Evolutionary conservation across 2,329 filamentous ascomycete genomes (phyloP).

Genomic region (Sarocladiaceae sp.): DNA sequence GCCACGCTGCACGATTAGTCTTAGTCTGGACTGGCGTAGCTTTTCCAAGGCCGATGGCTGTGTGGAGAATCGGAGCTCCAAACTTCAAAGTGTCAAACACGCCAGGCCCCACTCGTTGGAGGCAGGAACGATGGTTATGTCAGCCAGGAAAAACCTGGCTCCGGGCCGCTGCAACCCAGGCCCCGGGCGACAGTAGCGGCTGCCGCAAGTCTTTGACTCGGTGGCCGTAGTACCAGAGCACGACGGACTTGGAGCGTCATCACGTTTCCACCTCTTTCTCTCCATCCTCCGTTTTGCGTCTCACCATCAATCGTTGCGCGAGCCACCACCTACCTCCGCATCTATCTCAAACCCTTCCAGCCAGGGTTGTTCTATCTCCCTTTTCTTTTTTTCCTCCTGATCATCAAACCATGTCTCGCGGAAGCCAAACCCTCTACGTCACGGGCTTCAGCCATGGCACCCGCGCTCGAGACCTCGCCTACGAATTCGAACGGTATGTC

Average conservation of each 20-base stretch:
- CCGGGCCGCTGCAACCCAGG: neutral
- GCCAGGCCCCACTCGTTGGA: neutral
- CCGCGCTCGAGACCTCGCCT: constrained; percentile 97
- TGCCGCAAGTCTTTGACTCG: neutral
- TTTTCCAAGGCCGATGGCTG: too few relatives aligned
- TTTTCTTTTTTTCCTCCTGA: constrained; percentile 11
- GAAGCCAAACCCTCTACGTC: constrained; percentile 93
- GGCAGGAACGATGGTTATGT: constrained; percentile 11
- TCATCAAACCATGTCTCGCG: constrained; percentile 72
- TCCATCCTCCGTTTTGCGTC: neutral
- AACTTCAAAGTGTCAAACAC: too few relatives aligned
- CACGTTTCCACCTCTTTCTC: neutral
- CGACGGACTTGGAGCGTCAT: constrained; percentile 4
- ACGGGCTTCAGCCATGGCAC: constrained; percentile 99
- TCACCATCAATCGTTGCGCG: constrained; percentile 4
- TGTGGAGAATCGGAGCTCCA: too few relatives aligned
- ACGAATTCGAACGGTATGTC: constrained; percentile 99
- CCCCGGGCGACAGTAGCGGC: neutral
- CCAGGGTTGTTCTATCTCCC: constrained; percentile 11
- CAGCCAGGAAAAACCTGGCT: constrained; percentile 15
- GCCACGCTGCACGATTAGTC: too few relatives aligned
- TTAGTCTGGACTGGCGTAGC: too few relatives aligned
- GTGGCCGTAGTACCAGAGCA: too few relatives aligned
- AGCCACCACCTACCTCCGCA: neutral
- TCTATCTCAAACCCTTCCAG: too few relatives aligned